A percentile compares a stretch with the other conserved stretches of the same genome.
These are phyloP conservation scores for Dactylellina leptospora DNA, from an alignment of 2,329 filamentous ascomycete species.

Conservation along the genomic window DNA sequence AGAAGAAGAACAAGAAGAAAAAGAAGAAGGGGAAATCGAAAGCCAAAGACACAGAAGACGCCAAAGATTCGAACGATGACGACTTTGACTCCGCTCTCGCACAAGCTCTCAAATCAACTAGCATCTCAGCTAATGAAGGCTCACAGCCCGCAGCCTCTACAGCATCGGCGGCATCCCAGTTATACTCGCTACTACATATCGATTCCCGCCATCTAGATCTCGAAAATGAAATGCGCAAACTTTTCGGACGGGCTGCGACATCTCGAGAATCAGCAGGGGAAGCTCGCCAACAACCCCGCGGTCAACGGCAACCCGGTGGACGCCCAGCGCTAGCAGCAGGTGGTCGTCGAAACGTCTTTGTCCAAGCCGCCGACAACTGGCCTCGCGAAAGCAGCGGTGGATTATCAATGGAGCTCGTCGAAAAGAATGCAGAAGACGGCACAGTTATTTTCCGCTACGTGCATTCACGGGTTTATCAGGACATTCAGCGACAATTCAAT, in stretches of 20 bases:
- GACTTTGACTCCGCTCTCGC: conserved; percentile 72
- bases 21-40: conserved; percentile 63
- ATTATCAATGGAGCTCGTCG: conserved; percentile 78
- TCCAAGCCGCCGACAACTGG: conserved; percentile 88
- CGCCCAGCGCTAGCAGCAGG: conserved; percentile 67
- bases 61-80: conserved; percentile 62
- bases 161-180: conserved; percentile 57
- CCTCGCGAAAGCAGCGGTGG: conserved; percentile 80
- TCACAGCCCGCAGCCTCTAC: conserved; percentile 46
- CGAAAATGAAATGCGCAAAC: conserved; percentile 85
- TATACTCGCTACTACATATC: conserved; percentile 68
- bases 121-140: conserved; percentile 54
- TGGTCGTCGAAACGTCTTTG: conserved; percentile 78
- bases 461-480: conserved; percentile 77
- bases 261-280: conserved; percentile 61
- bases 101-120: conserved; percentile 67
- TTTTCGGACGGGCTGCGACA: conserved; percentile 73
- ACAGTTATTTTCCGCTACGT: conserved; percentile 78
- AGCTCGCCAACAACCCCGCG: conserved; percentile 65
- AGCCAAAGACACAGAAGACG: conserved; percentile 55
- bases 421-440: conserved; percentile 66
- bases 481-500: conserved; percentile 79
- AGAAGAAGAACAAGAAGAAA: conserved; percentile 69
- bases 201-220: conserved; percentile 81
- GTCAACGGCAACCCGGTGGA: conserved; percentile 57